Base-by-base conservation (phyloP, 176 grass and related monocot species). In the Otatea glauca region DNA sequence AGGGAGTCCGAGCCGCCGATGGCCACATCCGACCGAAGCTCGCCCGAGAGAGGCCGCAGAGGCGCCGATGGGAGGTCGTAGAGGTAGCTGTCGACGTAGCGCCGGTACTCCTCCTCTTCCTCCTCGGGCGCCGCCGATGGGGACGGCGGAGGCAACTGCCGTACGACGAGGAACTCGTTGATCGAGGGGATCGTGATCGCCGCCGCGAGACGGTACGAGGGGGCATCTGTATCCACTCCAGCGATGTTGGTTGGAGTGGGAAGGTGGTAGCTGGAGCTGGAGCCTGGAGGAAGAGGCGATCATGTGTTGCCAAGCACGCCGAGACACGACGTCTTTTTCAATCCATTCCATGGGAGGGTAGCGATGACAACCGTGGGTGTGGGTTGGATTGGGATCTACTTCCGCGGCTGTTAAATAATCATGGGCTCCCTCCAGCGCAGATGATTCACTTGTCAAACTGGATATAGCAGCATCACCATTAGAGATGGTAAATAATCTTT, bases 1-100 rank as follows among this genome's bases (percentile, higher is more conserved):
- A 90, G 21, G 71, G 16, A 17, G 51, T 3, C 81, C 51, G 73
- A 69, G 24, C 77, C 85, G 25, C 38, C 65, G 53, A 98, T 18
- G 81, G 59, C 21, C 21, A 84, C 65, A 38, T 90, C 81, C 2
- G 88, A 90, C 38, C 54, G 79, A 34, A 7, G 23, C 9, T 85
- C 84, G 7, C 67, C 85, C 20, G 25, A 53, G 12, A 92, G 84
- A 9, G 38, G 89, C 23, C 65, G 59, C 27, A 99, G 88, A 1
- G 88, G 74, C 16, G 84, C 86, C 34, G 83, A 94, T 50, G 96
- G 96, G 68, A 99, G 89, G 96, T 96, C 93, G 85, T 87, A 99
- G 81, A 99, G 91, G 24, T 94, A 91, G 79, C 93, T 94, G 80
- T 99, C 96, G 62, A 90, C 83, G 64, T 81, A 89, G 9, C 55